phyloP scores from a whole-genome alignment of 805 yeast species.

The Cyberlindnera subsufficiens region DNA sequence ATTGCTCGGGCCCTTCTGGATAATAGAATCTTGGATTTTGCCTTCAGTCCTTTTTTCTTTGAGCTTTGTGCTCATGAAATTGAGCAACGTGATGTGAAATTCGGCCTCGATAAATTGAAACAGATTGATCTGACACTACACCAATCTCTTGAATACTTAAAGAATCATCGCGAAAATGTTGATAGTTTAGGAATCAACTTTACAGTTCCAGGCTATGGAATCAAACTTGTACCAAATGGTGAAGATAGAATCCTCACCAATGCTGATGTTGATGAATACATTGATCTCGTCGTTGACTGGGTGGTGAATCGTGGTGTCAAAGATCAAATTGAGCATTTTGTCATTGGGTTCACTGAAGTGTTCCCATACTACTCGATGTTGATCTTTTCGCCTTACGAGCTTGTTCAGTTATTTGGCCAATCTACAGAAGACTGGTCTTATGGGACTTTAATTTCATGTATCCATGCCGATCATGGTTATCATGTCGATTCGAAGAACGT shows the following conservation, averaged over 20 bases:
- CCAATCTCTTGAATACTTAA: slow-evolving; percentile 48
- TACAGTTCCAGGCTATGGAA: slow-evolving; percentile 69
- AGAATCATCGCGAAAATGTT: slow-evolving; percentile 36
- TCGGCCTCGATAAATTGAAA: slow-evolving; percentile 27
- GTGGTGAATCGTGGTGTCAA: slow-evolving; percentile 42
- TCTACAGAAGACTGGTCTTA: slow-evolving; percentile 83
- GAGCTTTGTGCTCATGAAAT: slow-evolving; percentile 41
- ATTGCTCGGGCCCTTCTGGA: slow-evolving; percentile 84
- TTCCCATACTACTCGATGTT: slow-evolving; percentile 71
- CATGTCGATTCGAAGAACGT: slow-evolving; percentile 62
- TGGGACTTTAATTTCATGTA: slow-evolving; percentile 49
- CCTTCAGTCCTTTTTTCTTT: slow-evolving; percentile 69
- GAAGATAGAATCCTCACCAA: slow-evolving; percentile 37
- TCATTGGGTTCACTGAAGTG: slow-evolving; percentile 75
- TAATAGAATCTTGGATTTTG: slow-evolving; percentile 80
- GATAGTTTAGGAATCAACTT: slow-evolving; percentile 57
- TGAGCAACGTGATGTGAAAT: slow-evolving; percentile 6
- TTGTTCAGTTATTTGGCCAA: slow-evolving; percentile 66
- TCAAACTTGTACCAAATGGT: slow-evolving; percentile 58
- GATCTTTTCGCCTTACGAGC: slow-evolving; percentile 70
- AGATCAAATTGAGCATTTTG: slow-evolving; percentile 62
- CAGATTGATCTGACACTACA: slow-evolving; percentile 55
- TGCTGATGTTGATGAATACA: slow-evolving; percentile 44
- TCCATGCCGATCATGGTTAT: slow-evolving; percentile 90
- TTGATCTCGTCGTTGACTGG: slow-evolving; percentile 22